Evolutionary conservation across 139 green algal genomes (phyloP).

Genomic region (Coelastrella sp.): DNA sequence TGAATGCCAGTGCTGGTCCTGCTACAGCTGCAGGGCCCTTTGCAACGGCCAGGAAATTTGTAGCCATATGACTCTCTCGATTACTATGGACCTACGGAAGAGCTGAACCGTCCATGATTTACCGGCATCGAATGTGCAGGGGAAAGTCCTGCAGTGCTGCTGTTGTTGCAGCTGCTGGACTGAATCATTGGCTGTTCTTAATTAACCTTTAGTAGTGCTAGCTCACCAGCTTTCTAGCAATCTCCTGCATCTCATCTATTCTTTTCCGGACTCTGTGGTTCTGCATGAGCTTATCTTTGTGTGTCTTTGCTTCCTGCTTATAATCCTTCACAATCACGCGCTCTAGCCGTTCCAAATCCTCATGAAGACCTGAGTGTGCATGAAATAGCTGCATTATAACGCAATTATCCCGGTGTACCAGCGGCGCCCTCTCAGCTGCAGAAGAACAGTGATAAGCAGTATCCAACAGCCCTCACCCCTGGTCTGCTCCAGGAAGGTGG

Average conservation of each 20-base stretch:
- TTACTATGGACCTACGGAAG: too few relatives aligned
- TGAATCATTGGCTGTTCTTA: too few relatives aligned
- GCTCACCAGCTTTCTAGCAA: constrained; percentile 82
- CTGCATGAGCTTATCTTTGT: constrained; percentile 86
- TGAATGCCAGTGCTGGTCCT: neutral
- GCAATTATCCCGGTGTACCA: too few relatives aligned
- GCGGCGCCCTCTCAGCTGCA: neutral
- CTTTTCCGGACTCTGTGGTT: constrained; percentile 84
- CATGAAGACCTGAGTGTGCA: constrained; percentile 75
- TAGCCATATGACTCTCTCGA: too few relatives aligned
- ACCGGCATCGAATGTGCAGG: too few relatives aligned
- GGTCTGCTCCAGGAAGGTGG: constrained; percentile 93
- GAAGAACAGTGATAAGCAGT: neutral
- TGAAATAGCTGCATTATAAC: neutral
- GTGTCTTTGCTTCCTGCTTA: constrained; percentile 76
- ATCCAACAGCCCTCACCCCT: constrained; percentile 59
- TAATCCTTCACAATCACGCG: constrained; percentile 88
- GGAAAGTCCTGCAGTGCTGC: neutral
- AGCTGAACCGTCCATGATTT: too few relatives aligned
- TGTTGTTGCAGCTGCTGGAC: neutral
- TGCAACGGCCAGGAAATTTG: neutral
- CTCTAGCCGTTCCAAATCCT: constrained; percentile 95
- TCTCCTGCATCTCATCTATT: constrained; percentile 86
- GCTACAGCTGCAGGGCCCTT: neutral
- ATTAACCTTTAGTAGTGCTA: too few relatives aligned